Percentiles rank a stretch among this genome's conserved stretches.
Evolutionary conservation across 2,329 filamentous ascomycete genomes (phyloP).

Genomic region (Domatiomyces catenatus): DNA sequence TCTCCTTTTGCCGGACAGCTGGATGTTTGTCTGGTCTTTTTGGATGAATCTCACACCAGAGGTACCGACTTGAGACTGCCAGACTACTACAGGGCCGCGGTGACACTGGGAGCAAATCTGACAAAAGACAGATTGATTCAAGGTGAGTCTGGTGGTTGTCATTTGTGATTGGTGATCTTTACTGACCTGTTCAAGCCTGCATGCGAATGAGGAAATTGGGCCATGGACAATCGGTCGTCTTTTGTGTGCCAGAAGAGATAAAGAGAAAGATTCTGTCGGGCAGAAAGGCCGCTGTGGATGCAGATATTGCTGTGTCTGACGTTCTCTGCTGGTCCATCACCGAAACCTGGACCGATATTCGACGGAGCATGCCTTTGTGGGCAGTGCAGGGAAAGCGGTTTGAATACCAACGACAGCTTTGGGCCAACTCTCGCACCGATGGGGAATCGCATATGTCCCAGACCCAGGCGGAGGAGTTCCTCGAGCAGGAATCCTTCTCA

Average conservation of each 20-base stretch:
- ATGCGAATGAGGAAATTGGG: constrained; percentile 60
- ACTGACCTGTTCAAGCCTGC: constrained; percentile 31
- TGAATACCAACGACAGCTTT: constrained; percentile 23
- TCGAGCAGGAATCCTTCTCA: not conserved
- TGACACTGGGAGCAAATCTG: constrained; percentile 49
- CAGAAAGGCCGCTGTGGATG: not conserved
- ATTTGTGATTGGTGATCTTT: not conserved
- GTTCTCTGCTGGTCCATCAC: constrained; percentile 45
- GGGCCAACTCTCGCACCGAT: not conserved
- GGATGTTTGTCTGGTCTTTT: constrained; percentile 47
- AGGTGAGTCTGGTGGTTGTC: constrained; percentile 42
- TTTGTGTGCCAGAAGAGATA: constrained; percentile 34
- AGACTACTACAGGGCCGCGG: constrained; percentile 42
- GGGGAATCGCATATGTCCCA: not conserved
- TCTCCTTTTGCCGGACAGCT: constrained; percentile 45
- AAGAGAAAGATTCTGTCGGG: not conserved
- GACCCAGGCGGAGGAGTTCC: not conserved
- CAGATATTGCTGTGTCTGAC: constrained; percentile 34
- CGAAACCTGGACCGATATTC: constrained; percentile 39
- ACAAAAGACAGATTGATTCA: constrained; percentile 47
- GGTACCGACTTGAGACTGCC: constrained; percentile 55
- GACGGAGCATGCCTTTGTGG: constrained; percentile 43
- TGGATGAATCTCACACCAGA: constrained; percentile 56
- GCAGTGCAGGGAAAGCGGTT: constrained; percentile 42
- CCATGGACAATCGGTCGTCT: constrained; percentile 48